Evolutionary conservation across 257 asterid species (phyloP).

Genomic region (Jaltomata sinuosa): DNA sequence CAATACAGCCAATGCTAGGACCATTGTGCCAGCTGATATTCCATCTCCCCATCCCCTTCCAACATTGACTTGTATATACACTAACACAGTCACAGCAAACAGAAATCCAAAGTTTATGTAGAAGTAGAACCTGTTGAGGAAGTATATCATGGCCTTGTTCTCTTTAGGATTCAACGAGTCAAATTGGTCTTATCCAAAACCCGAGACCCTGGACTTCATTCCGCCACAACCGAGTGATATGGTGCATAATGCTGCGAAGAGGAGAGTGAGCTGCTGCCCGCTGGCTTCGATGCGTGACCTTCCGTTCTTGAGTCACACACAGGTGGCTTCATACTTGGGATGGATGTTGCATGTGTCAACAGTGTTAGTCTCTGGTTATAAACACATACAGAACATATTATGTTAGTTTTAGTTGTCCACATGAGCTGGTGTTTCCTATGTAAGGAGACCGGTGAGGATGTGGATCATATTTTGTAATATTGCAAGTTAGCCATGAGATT

Average conservation of each 20-base stretch:
- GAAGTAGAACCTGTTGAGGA: constrained; percentile 3
- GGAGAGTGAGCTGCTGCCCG: not conserved
- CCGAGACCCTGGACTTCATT: not conserved
- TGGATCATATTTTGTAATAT: too few relatives aligned
- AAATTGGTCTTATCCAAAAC: constrained; percentile 4
- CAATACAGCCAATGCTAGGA: not conserved
- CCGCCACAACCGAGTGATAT: constrained; percentile 5
- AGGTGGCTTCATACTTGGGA: constrained; percentile 3
- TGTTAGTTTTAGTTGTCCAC: not conserved
- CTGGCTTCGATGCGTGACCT: not conserved
- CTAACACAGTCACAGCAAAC: not conserved
- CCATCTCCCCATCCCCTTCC: constrained; percentile 7
- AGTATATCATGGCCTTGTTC: constrained; percentile 1
- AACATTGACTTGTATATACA: constrained; percentile 7
- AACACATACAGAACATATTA: not conserved
- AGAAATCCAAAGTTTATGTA: not conserved
- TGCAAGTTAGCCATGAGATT: too few relatives aligned
- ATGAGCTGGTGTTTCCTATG: too few relatives aligned
- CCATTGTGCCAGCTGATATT: not conserved
- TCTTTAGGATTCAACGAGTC: not conserved
- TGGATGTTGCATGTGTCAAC: constrained; percentile 1
- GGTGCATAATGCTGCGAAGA: constrained; percentile 2
- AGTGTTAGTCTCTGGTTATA: not conserved
- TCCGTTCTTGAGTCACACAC: not conserved
- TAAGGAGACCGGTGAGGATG: too few relatives aligned